Evolutionary conservation across 805 yeast species (phyloP), one percentile per base, ranked within the genome.

Genomic region (Candida glaebosa): DNA sequence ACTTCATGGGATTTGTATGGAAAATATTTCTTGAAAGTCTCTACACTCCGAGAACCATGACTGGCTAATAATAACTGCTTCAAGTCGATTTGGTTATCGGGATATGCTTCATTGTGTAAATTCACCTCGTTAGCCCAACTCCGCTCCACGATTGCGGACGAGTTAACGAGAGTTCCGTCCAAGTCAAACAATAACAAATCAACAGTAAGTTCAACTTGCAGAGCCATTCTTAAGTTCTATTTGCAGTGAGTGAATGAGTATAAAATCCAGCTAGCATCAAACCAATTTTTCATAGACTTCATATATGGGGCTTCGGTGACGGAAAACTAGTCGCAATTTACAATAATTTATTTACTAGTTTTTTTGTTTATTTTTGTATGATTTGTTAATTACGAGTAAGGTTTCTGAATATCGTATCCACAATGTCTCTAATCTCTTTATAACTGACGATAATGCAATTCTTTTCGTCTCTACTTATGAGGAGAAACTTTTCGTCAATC

Each of bases 401-500:
- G 44, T 71, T 74, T 46, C 85, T 71, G 58, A 87, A 87, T 14
- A 84, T 79, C 43, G 73, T 67, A 46, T 84, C 91, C 28, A 89
- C 72, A 51, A 85, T 63, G 49, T 78, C 84, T 58, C 81, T 79
- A 47, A 93, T 68, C 61, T 89, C 96, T 64, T 84, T 85, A 61
- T 84, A 93, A 52, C 90, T 80, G 41, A 87, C 84, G 31, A 93
- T 82, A 46, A 93, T 67, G 59, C 97, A 89, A 34, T 79, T 83
- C 67, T 81, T 82, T 57, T 88, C 96, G 59, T 90, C 96, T 8
- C 84, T 77, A 25, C 93, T 82, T 1, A 88, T 87, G 39, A 93
- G 72, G 58, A 90, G 67, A 12, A 93, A 63, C 50, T 78, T 81
- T 62, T 93, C 99, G 39, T 87, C 89, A 25, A 84, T 75, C 1